Evolutionary conservation across 345 rosid genomes (phyloP).

Genomic region (Populus tremula): DNA sequence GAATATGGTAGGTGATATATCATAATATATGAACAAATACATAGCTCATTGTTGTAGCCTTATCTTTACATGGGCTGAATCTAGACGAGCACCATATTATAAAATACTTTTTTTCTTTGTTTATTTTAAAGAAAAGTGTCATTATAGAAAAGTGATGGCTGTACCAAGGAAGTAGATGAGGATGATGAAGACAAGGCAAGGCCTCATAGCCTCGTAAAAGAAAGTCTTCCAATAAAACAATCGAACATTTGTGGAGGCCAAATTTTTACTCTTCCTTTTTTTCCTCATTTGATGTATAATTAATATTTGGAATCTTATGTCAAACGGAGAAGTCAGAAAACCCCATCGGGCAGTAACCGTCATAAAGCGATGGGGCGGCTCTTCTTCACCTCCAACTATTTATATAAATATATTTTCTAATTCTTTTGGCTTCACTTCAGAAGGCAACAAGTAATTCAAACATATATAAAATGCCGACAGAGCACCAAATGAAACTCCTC

Average conservation of each 20-base stretch:
- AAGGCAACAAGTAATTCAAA: neutral
- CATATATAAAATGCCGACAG: neutral
- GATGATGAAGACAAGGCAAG: neutral
- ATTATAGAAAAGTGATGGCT: neutral
- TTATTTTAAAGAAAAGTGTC: neutral
- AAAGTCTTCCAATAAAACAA: conserved; percentile 1
- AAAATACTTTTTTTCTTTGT: neutral
- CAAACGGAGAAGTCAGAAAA: conserved; percentile 6
- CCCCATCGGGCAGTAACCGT: neutral
- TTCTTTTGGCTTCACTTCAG: conserved; percentile 15
- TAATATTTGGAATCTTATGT: conserved; percentile 2
- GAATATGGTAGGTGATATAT: neutral
- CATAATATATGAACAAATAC: neutral
- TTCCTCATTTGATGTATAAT: neutral
- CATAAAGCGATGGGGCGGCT: neutral
- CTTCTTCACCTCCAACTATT: neutral
- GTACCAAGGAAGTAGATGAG: neutral
- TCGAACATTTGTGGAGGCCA: neutral
- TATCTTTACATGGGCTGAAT: neutral
- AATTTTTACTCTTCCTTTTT: conserved; percentile 8
- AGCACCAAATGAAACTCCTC: neutral
- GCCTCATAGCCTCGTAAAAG: neutral
- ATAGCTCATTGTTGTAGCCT: neutral
- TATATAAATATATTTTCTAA: neutral
- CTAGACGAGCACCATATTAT: neutral